Evolutionary conservation across 257 asterid genomes (phyloP), one percentile per base, ranked within the genome.

Genomic region (Apocynum venetum): DNA sequence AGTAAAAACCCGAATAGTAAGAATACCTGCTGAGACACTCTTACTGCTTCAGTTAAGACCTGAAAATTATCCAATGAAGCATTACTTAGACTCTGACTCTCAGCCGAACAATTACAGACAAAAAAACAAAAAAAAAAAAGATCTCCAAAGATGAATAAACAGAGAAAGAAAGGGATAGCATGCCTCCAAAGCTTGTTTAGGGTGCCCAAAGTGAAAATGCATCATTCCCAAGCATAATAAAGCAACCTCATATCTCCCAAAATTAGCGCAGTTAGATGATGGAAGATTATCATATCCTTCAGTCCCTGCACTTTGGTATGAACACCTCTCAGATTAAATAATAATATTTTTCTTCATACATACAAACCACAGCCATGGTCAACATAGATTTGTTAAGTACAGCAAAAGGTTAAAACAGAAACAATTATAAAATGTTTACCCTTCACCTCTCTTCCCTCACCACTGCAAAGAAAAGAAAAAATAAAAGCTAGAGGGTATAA

Each of bases 171-270:
- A 59, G 15, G 73, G 72, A 46, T 72, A 60, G n/a, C 61, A 86
- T 85, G 93, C 98, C 91, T 91, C 97, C 88, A 95, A 83, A 84
- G 98, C 96, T 87, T 89, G 94, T 76, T 87, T 87, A 4, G 98
- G 98, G 84, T 95, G 97, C 78, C 99, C 99, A 60, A 91, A 88
- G 73, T 91, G 96, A 87, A 93, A 90, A 81, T 95, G 99, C 97
- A 89, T 91, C 97, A 93, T 93, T 79, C 98, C 99, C 84, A 93
- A 87, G 84, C 97, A 93, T 85, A 95, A 82, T 78, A 95, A 85
- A 70, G 97, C 99, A 74, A 87, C 85, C 84, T 93, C 98, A 83
- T 90, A 95, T 89, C 97, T 93, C 73, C 98, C 98, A 77, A 88
- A 84, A 86, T 83, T 83, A 80, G 71, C 80, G 86, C 84, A 79